These are phyloP conservation scores for Hippophae gyantsensis DNA, from an alignment of 306 rosid species.

Conservation along the genomic window DNA sequence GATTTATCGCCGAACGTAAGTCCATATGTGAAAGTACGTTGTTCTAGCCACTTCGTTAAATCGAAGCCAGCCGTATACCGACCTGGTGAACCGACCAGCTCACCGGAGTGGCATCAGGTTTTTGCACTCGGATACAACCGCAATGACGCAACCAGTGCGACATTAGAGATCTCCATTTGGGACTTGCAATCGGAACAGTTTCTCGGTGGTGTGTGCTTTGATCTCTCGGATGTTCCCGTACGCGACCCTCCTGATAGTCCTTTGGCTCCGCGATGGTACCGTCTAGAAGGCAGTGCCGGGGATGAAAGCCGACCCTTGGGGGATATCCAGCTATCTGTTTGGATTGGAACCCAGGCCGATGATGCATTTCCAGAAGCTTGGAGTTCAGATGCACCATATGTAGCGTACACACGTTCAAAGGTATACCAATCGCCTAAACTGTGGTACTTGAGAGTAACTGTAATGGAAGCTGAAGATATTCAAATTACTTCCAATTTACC, in stretches of 20 bases:
- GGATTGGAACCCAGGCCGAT: slow-evolving; percentile 60
- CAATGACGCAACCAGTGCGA: slow-evolving; percentile 38
- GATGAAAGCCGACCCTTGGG: slow-evolving; percentile 34
- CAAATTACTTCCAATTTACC: slow-evolving; percentile 64
- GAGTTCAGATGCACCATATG: slow-evolving; percentile 42
- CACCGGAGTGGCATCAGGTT: slow-evolving; percentile 78
- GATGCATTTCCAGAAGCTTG: slow-evolving; percentile 48
- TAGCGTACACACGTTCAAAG: slow-evolving; percentile 45
- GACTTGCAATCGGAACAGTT: slow-evolving; percentile 53
- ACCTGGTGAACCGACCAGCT: slow-evolving; percentile 51
- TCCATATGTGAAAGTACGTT: slow-evolving; percentile 52
- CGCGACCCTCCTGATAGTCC: slow-evolving; percentile 54
- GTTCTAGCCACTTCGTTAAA: slow-evolving; percentile 31
- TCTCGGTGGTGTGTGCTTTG: slow-evolving; percentile 68
- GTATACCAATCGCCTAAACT: slow-evolving; percentile 58
- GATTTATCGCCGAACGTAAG: slow-evolving; percentile 38
- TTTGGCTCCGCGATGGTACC: slow-evolving; percentile 42
- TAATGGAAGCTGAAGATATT: slow-evolving; percentile 49
- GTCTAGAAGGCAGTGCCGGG: slow-evolving; percentile 34
- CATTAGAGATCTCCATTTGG: slow-evolving; percentile 63
- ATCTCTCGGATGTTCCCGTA: slow-evolving; percentile 35
- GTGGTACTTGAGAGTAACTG: slow-evolving; percentile 41
- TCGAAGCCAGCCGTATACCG: slow-evolving; percentile 44
- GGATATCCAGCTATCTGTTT: slow-evolving; percentile 45
- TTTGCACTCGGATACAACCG: slow-evolving; percentile 49